Evolutionary conservation across 331 rosid genomes (phyloP).

Genomic region (Saraca asoca): DNA sequence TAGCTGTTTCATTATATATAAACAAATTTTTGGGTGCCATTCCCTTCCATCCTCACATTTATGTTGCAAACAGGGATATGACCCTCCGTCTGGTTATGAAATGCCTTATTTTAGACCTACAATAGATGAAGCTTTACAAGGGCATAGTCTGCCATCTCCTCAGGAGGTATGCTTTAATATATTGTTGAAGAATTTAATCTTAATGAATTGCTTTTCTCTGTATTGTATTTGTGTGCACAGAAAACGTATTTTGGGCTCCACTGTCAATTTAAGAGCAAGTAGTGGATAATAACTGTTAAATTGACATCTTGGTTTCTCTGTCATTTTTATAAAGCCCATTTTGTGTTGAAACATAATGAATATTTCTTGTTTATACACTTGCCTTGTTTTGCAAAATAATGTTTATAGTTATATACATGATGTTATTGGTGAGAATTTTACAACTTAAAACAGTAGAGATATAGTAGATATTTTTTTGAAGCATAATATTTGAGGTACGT

Average conservation of each 20-base stretch:
- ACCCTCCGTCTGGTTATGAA: constrained; percentile 75
- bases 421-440: no score
- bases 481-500: no score
- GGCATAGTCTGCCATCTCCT: constrained; percentile 65
- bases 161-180: constrained; percentile 64
- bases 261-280: constrained; percentile 8
- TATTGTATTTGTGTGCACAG: no score
- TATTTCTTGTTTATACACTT: background rate
- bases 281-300: background rate
- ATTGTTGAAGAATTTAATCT: background rate
- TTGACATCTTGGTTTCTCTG: background rate
- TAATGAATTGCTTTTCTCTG: no score
- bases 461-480: no score
- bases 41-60: constrained; percentile 25
- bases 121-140: constrained; percentile 68
- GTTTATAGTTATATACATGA: no score
- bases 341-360: background rate
- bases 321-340: background rate
- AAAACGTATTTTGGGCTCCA: no score
- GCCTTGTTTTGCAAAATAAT: no score
- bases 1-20: no score
- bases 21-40: constrained; percentile 9
- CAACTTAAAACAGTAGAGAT: no score
- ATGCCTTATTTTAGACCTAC: constrained; percentile 81
- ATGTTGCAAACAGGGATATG: constrained; percentile 72